Evolutionary conservation across 179 eudicot species (phyloP).

Genomic region (Silene noctiflora): DNA sequence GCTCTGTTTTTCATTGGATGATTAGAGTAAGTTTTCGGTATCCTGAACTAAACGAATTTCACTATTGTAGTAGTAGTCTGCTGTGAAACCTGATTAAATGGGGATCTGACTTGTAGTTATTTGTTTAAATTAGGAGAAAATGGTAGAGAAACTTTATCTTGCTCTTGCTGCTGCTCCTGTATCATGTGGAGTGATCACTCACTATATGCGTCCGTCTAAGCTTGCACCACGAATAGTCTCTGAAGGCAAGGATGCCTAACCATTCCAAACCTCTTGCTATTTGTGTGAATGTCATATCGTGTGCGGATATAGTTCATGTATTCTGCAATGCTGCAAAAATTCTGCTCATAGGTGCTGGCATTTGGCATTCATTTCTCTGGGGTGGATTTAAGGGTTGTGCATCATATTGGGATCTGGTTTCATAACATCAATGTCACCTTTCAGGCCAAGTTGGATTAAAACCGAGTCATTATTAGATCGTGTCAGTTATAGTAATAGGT

Average conservation of each 20-base stretch:
- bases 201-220: slow-evolving; percentile 79
- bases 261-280: not conserved
- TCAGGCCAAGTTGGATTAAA: not conserved
- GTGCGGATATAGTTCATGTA: not conserved
- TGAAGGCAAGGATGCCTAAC: slow-evolving; percentile 50
- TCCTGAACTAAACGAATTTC: not conserved
- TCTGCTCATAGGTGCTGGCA: not conserved
- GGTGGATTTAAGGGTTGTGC: not conserved
- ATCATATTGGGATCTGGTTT: too few relatives aligned
- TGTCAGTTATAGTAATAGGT: not conserved
- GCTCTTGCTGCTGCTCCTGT: slow-evolving; percentile 91
- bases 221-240: slow-evolving; percentile 78
- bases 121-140: slow-evolving; percentile 59
- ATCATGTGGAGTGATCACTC: slow-evolving; percentile 67
- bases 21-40: slow-evolving; percentile 62
- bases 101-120: slow-evolving; percentile 1
- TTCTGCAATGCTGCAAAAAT: not conserved
- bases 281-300: not conserved
- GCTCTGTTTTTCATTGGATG: slow-evolving; percentile 74
- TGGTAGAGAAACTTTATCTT: slow-evolving; percentile 82
- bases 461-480: not conserved
- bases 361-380: not conserved
- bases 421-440: too few relatives aligned
- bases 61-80: not conserved
- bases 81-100: slow-evolving; percentile 5